Base-by-base conservation (phyloP, 192 early-diverging fungal genomes). In the Funneliformis mosseae region DNA sequence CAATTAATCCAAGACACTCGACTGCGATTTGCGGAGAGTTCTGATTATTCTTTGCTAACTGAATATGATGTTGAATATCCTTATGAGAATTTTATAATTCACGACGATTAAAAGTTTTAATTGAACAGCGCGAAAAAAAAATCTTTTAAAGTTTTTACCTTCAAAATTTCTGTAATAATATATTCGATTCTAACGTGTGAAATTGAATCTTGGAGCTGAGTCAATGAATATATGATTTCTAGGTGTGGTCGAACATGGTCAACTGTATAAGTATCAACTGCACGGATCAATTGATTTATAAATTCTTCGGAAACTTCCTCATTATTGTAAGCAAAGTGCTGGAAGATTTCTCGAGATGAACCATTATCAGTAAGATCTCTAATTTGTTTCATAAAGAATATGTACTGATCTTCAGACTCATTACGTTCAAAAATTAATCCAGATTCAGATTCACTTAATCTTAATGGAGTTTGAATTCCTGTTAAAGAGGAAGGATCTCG, bases 371-470 rank as follows among this genome's bases (percentile, higher is more conserved):
- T 25, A 66, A 23, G 5, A 63, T 77, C 76, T 28, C 76, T 16
- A 27, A 77, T 64, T 66, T 77, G 76, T 25, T 77, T 77, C 59
- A 77, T 62, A 42, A 77, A 77, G 28, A 77, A 77, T 12, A 77
- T 66, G 28, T 45, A 77, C 27, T 66, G 18, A 5, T 77, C 76
- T 6, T 77, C 76, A 25, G 61, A 23, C 43, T 62, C 76, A 7
- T 66, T 45, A 45, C 60, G 76, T 48, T 77, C 55, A 27, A 77
- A 66, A 16, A 77, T 77, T 25, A 77, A 45, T 33, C 10, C 21
- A 62, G 46, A 12, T 46, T 77, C 76, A 21, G 12, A 5, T 28
- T 67, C 41, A 33, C n/a, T 77, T 27, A 77, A 62, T 66, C 33
- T 77, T 42, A 76, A 66, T 14, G 38, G 43, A 63, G 76, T 10